Evolutionary conservation across 169 alveolate species (phyloP), one percentile per base, ranked within the genome.

Genomic region (Amoebophrya sp.): DNA sequence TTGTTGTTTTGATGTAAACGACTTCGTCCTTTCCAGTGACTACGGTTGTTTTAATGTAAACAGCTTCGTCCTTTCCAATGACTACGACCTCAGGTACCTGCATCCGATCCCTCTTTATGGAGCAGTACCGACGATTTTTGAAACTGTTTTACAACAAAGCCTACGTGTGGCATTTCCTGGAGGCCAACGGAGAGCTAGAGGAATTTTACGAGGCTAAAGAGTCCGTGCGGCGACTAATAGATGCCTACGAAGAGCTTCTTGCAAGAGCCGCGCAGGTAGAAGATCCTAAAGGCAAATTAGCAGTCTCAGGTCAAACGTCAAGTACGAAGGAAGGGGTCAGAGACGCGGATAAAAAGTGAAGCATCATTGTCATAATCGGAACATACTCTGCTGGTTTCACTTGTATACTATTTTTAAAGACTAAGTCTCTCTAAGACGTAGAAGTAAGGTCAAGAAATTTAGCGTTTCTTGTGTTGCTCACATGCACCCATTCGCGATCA

Each of bases 141-240:
- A 0, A 90, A 78, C 55, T 90, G 10, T 90, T 90, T 34, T 90
- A 40, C 41, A 53, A 90, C 41, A 90, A 90, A 41, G 40, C 92
- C 38, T 90, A 90, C n/a, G 92, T 90, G 0, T 90, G 92, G 92
- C 92, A 90, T 41, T 90, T 90, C 41, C n/a, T 90, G 18, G 92
- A 90, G 40, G 92, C 92, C 41, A 90, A 90, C 78, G 92, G 92
- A 0, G 92, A 90, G 78, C 29, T 90, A 41, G 92, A 90, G 53
- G 65, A 41, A 54, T 90, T 90, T 40, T 90, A 90, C 26, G 92
- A 90, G 40, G 92, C 92, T 39, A 90, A 90, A 54, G 92, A 90
- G 18, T 47, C 65, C 65, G 65, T 47, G 29, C 65, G 65, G 29
- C 29, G 6, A 12, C 18, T 47, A 18, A 6, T 47, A 6, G 65